Evolutionary conservation across 192 early-diverging fungal genomes (phyloP), one percentile per base, ranked within the genome.

Genomic region (Coemansia sp.): DNA sequence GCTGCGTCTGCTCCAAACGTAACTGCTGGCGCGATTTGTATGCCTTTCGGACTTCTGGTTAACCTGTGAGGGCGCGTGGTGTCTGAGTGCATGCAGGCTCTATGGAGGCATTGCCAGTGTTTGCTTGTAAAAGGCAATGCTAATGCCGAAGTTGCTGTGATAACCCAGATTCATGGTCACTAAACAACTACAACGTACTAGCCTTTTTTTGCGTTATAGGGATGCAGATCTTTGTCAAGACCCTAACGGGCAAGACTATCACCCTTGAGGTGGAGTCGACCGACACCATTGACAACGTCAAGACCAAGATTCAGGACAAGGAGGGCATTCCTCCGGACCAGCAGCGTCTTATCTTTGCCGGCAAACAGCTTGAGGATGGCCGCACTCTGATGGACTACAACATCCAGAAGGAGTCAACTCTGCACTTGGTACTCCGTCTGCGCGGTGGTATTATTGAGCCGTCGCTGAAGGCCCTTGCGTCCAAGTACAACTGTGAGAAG

Each of bases 401-500:
- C 93, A 99, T 99, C 85, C 95, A 97, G 88, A 99, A 99, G 93
- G 91, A 97, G 84, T 98, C 95, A 47, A 98, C 96, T 73, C 88
- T 97, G 49, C 94, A 96, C 88, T 83, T 98, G 62, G 95, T 95
- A 30, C 90, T 97, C 69, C 92, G 95, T 84, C 90, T 97, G 64
- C 93, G 94, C 86, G 95, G 95, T 90, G 87, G 88, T 85, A 88
- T 97, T 78, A 99, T 98, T 81, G 95, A 99, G 87, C 97, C 97
- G 50, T 98, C 97, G 55, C 87, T 99, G 68, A 96, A 93, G 89
- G 94, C 90, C 58, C 87, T 99, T 66, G 97, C 97, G 71, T 94
- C 93, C 84, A 98, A 96, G 88, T 99, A 92, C 91, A 96, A 96
- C 93, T 99, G 97, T 88, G 97, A 99, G 55, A 99, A 98, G 94